Evolutionary conservation across 78 protist species (phyloP), one percentile per base, ranked within the genome.

Genomic region (Corallochytrium limacisporum): DNA sequence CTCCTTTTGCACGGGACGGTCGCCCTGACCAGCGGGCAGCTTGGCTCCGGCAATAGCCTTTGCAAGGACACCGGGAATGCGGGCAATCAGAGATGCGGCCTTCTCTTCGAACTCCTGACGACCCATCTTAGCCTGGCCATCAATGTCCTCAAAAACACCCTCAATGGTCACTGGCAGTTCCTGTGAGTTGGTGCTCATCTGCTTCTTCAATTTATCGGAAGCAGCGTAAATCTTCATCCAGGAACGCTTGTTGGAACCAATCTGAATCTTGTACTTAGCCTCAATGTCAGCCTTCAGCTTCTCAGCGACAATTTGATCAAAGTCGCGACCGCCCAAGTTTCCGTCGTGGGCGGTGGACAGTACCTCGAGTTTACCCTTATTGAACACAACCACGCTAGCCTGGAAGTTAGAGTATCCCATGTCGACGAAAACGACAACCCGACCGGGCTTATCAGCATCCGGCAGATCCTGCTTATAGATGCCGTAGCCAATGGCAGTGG

Each of bases 401-500:
- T 75, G n/a, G 35, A 86, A 50, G 38, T 74, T 32, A n/a, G 60
- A 1, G 60, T 88, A 80, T 51, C 98, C 98, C 37, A 88, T 26
- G 65, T 93, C 98, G 49, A 79, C 55, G 53, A 93, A 77, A 15
- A 28, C 48, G 39, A 73, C 49, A n/a, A 85, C 83, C 56, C 57
- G 13, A 28, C 57, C 38, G 44, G 91, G 72, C 39, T 72, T 61
- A 38, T 69, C 65, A 8, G 28, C 47, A 29, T 79, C 91, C 48
- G 81, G 47, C 36, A 88, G 78, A 15, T 71, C 79, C 15, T 70
- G 56, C 69, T 77, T 74, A 83, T 77, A 84, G 77, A 91, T 75
- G 36, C 95, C 96, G 63, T 79, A 93, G n/a, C 68, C 65, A 32
- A 93, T 80, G 10, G 95, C 95, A 5, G 66, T 36, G 47, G 66